These are phyloP conservation scores for Miscanthus lutarioriparius DNA, from an alignment of 176 grass and related monocot genomes.

Conservation along the genomic window DNA sequence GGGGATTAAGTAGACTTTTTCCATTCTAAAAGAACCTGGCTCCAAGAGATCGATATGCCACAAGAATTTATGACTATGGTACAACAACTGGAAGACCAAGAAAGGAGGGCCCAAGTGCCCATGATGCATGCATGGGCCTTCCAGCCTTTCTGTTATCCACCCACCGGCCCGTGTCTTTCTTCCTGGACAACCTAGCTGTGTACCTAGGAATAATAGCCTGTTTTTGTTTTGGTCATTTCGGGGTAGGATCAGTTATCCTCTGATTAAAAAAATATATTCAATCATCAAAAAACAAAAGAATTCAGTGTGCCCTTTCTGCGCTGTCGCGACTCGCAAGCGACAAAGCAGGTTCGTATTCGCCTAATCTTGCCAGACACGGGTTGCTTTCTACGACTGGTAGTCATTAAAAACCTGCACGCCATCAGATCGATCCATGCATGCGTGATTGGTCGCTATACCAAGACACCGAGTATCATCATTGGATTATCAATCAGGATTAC, in stretches of 20 bases:
- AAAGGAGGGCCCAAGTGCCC: constrained; percentile 52
- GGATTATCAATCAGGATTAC: too few relatives aligned
- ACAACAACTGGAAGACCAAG: constrained; percentile 62
- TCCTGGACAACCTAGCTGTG: too few relatives aligned
- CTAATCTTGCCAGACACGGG: background rate
- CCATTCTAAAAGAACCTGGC: too few relatives aligned
- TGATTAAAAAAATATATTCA: too few relatives aligned
- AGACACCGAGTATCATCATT: background rate
- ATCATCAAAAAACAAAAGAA: background rate
- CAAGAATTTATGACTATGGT: constrained; percentile 58
- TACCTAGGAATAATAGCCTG: too few relatives aligned
- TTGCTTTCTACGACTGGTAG: background rate
- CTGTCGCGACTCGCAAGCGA: background rate
- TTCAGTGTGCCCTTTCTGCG: background rate
- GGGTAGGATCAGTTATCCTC: too few relatives aligned
- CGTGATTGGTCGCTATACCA: background rate
- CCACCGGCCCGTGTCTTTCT: too few relatives aligned
- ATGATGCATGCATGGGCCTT: background rate
- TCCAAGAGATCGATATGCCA: too few relatives aligned
- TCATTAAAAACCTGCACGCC: background rate
- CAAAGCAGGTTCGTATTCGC: background rate
- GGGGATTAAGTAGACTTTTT: too few relatives aligned
- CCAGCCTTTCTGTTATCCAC: too few relatives aligned
- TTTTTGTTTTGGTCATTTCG: too few relatives aligned
- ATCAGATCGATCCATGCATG: background rate